These are phyloP conservation scores for Elongisporangium senticosum DNA, from an alignment of 352 stramenopile genomes.

Conservation along the genomic window DNA sequence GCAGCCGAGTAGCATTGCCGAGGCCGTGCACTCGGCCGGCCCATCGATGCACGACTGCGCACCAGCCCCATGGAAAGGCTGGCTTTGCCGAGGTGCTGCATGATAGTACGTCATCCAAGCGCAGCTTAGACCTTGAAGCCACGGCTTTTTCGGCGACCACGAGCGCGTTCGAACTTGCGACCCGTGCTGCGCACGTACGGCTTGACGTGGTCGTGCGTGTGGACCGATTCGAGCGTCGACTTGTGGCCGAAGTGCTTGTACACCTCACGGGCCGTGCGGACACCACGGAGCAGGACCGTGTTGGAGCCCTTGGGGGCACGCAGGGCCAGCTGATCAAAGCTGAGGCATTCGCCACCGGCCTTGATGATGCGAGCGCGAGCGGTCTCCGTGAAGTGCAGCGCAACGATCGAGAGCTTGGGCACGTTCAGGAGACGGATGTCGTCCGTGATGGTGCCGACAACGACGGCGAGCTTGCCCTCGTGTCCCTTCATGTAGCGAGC, in stretches of 20 bases:
- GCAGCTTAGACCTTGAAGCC: slow-evolving; percentile 99
- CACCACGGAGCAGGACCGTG: slow-evolving; percentile 98
- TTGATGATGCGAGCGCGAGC: slow-evolving; percentile 97
- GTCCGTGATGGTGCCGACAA: slow-evolving; percentile 98
- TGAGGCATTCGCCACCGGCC: slow-evolving; percentile 98
- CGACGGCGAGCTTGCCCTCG: slow-evolving; percentile 97
- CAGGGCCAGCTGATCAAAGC: slow-evolving; percentile 99
- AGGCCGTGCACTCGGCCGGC: slow-evolving; percentile 2
- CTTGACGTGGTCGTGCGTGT: slow-evolving; percentile 98
- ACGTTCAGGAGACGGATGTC: slow-evolving; percentile 97
- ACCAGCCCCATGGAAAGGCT: slow-evolving; percentile 6
- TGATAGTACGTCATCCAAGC: slow-evolving; percentile 4
- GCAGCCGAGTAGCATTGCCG: slow-evolving; percentile 2
- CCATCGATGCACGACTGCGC: background rate
- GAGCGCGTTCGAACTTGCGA: slow-evolving; percentile 99
- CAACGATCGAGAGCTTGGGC: slow-evolving; percentile 95
- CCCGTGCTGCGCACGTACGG: slow-evolving; percentile 98
- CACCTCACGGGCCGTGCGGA: slow-evolving; percentile 95
- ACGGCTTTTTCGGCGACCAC: slow-evolving; percentile 97
- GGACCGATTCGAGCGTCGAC: slow-evolving; percentile 95
- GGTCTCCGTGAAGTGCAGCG: slow-evolving; percentile 97
- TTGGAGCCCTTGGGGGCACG: slow-evolving; percentile 96
- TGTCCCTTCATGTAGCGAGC: slow-evolving; percentile 98
- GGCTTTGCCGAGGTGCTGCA: slow-evolving; percentile 2
- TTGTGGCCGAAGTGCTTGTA: slow-evolving; percentile 98